These are phyloP conservation scores for Trichoderma cornu-damae DNA, from an alignment of 2,329 filamentous ascomycete species.

Conservation along the genomic window DNA sequence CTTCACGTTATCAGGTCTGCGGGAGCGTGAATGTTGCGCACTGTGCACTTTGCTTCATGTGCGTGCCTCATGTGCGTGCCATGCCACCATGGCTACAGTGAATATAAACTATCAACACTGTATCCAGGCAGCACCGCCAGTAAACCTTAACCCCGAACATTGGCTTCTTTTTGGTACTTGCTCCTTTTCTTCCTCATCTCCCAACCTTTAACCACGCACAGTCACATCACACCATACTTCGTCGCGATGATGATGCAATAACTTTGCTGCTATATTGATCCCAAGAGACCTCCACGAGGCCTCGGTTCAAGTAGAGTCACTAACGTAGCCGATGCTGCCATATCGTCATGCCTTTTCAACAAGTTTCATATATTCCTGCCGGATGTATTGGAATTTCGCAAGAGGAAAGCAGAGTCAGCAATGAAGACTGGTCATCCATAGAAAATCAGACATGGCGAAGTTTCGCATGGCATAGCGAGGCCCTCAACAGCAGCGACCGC, in stretches of 20 bases:
- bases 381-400: conserved; percentile 35
- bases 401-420: conserved; percentile 20
- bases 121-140: conserved; percentile 6
- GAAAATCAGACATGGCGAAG: conserved; percentile 6
- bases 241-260: background rate
- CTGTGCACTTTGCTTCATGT: background rate
- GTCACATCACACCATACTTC: background rate
- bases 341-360: conserved; percentile 20
- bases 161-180: too few species aligned
- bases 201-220: background rate
- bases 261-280: too few species aligned
- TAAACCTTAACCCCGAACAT: background rate
- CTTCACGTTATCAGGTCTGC: too few species aligned
- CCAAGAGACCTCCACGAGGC: background rate
- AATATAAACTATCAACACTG: background rate
- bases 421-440: conserved; percentile 20
- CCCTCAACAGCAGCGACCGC: conserved; percentile 17
- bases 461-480: background rate
- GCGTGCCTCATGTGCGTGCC: too few species aligned
- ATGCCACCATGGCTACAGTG: background rate
- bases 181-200: background rate
- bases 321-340: background rate
- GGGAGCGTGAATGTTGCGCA: background rate
- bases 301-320: background rate
- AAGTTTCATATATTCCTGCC: conserved; percentile 36